Evolutionary conservation across 75 land plant species (phyloP).

Genomic region (Chamaecyparis obtusa): DNA sequence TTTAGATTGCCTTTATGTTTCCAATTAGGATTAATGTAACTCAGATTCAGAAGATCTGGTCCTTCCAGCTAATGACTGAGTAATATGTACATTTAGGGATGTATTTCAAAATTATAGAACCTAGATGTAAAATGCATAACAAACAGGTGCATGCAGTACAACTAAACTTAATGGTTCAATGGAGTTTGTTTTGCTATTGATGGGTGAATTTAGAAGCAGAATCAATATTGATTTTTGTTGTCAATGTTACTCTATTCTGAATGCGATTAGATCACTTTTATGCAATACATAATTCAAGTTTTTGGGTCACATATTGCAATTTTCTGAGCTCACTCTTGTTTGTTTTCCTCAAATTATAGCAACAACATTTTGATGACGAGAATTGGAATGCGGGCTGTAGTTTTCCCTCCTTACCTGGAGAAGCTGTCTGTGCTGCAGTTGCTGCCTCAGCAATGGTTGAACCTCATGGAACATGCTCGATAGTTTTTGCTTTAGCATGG

Average conservation of each 20-base stretch:
- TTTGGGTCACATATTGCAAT: not conserved
- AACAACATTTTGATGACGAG: constrained; percentile 69
- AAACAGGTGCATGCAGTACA: not conserved
- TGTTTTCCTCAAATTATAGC: constrained; percentile 31
- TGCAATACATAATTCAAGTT: not conserved
- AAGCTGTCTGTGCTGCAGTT: constrained; percentile 81
- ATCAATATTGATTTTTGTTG: not conserved
- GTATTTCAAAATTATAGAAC: not conserved
- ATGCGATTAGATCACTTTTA: not conserved
- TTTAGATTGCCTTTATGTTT: not conserved
- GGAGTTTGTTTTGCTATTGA: not conserved
- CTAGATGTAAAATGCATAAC: not conserved
- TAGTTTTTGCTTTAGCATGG: constrained; percentile 88
- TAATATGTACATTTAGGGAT: not conserved
- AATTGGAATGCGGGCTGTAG: constrained; percentile 54
- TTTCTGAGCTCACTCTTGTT: not conserved
- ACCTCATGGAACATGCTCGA: constrained; percentile 77
- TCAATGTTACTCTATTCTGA: not conserved
- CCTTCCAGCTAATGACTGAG: not conserved
- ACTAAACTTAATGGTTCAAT: not conserved
- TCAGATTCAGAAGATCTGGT: not conserved
- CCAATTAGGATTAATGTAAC: not conserved
- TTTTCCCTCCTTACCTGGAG: constrained; percentile 69
- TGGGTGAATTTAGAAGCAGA: not conserved
- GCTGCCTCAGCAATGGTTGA: constrained; percentile 81